Base-by-base conservation (phyloP, 768 basidiomycete genomes). In the Suillus fuscotomentosus region DNA sequence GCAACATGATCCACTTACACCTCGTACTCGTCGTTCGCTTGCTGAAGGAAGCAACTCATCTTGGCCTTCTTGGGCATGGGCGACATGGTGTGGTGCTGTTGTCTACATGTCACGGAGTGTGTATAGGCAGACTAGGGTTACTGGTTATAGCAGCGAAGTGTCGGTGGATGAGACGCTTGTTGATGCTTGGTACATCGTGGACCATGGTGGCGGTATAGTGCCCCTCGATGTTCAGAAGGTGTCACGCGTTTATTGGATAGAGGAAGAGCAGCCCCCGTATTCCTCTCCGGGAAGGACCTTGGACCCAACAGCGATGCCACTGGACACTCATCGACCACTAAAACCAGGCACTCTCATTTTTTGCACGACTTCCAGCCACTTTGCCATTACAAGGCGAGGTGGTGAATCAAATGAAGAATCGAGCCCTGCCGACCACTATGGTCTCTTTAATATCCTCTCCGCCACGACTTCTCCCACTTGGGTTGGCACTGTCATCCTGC, bases 61-160 rank as follows among this genome's bases (percentile, higher is more conserved):
- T 41, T 73, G 65, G 60, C 71, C 72, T 13, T 71, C 72, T 10
- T 72, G 71, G 71, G 69, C 72, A 20, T 72, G 71, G 72, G 64
- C 72, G 3, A 72, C 70, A 3, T 72, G 71, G 71, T 68, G 60
- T 34, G 70, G 72, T 27, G 70, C 68, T 6, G 56, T 65, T 14
- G 24, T 27, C 27, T 56, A 65, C 53, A 60, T 15, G 20, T 3
- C 5, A 31, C 10, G 2, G 53, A 10, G 10, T 3, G 53, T n/a
- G 31, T 54, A 54, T 34, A 11, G 10, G 48, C 53, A 22, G 53
- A 62, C 4, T 36, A 63, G 38, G 15, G 55, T 27, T 27, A 10
- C 1, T 20, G 41, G 8, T 48, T 60, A 27, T 1, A 54, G 50
- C 41, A 39, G 4, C 3, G 62, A 60, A 24, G 38, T 17, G 2